phyloP scores from a whole-genome alignment of 192 early-diverging fungal species.

The Neocallimastix lanati region DNA sequence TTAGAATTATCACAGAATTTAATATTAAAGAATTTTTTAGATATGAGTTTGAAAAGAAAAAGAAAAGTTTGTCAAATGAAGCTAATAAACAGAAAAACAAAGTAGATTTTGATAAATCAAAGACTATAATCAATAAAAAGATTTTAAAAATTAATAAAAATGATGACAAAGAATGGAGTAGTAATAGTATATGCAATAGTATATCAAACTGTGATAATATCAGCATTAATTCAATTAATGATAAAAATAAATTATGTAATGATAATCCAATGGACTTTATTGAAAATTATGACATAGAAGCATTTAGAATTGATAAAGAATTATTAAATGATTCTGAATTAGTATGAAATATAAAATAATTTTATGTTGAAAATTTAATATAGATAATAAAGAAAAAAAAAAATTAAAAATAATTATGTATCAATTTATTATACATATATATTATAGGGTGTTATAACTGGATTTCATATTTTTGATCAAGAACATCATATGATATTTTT shows the following conservation, averaged over 20 bases:
- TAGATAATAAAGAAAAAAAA: too few relatives aligned
- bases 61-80: not conserved
- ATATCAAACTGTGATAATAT: too few relatives aligned
- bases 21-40: not conserved
- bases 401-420: too few relatives aligned
- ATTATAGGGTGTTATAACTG: not conserved
- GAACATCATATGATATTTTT: not conserved
- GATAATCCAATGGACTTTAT: not conserved
- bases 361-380: too few relatives aligned
- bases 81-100: not conserved
- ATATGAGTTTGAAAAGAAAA: not conserved
- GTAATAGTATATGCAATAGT: too few relatives aligned
- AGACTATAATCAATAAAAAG: not conserved
- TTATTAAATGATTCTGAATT: not conserved
- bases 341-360: not conserved
- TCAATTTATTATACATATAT: too few relatives aligned
- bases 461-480: not conserved
- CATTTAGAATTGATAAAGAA: not conserved
- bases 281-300: not conserved
- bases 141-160: too few relatives aligned
- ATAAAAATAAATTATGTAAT: too few relatives aligned
- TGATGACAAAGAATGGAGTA: too few relatives aligned
- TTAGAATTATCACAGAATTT: not conserved
- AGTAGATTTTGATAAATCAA: not conserved
- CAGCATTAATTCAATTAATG: too few relatives aligned